Evolutionary conservation across 148 eudicot genomes (phyloP).

Genomic region (Cornus kousa): DNA sequence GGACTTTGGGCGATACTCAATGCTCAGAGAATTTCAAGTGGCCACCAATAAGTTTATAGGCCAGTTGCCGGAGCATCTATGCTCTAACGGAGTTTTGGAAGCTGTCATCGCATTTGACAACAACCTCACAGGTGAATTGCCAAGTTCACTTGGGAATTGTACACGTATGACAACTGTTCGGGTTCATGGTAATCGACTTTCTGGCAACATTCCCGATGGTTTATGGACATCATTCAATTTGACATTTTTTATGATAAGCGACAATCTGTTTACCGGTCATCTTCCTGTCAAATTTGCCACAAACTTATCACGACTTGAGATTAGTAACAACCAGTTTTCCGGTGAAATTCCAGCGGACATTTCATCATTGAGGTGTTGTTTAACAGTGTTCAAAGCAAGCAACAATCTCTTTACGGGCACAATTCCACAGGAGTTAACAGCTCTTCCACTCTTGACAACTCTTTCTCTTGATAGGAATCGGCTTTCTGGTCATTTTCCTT

Average conservation of each 20-base stretch:
- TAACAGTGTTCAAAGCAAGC: slow-evolving; percentile 25
- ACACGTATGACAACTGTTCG: slow-evolving; percentile 18
- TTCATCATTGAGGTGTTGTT: slow-evolving; percentile 28
- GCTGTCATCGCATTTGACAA: slow-evolving; percentile 14
- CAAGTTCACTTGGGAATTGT: slow-evolving; percentile 14
- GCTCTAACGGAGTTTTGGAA: no score
- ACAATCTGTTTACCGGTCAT: slow-evolving; percentile 26
- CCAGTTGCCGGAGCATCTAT: no score
- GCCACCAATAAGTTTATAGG: no score
- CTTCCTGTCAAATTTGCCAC: slow-evolving; percentile 27
- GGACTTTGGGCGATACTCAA: no score
- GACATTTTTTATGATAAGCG: slow-evolving; percentile 15
- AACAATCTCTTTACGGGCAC: slow-evolving; percentile 11
- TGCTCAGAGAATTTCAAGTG: no score
- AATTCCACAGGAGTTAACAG: no score
- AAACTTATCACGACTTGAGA: slow-evolving; percentile 22
- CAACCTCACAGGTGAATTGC: slow-evolving; percentile 19
- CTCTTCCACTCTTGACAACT: not conserved
- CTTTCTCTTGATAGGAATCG: no score
- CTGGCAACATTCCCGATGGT: slow-evolving; percentile 8
- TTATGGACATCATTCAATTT: slow-evolving; percentile 24
- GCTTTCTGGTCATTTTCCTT: no score
- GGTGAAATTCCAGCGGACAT: slow-evolving; percentile 31
- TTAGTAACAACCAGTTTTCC: slow-evolving; percentile 34
- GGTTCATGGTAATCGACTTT: slow-evolving; percentile 21